Evolutionary conservation across 2,329 filamentous ascomycete species (phyloP).

Genomic region (Fusarium aywerte): DNA sequence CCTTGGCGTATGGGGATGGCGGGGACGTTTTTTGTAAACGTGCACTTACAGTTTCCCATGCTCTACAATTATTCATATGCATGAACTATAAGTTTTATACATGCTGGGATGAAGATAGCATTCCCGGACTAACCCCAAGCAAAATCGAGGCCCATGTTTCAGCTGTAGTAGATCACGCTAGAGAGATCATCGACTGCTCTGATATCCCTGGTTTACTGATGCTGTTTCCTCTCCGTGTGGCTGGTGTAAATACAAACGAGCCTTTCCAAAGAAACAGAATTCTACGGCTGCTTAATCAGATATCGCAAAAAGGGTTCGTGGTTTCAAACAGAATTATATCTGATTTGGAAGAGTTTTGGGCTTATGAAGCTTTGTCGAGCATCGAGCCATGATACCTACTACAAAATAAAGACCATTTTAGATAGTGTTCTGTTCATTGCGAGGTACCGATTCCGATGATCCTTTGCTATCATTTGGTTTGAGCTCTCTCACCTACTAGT

Average conservation of each 20-base stretch:
- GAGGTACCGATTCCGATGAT: too few relatives aligned
- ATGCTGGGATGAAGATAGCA: constrained; percentile 21
- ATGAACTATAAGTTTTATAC: constrained; percentile 42
- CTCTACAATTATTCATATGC: constrained; percentile 37
- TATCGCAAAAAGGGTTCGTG: constrained; percentile 40
- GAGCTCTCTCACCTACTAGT: too few relatives aligned
- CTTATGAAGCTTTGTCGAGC: background rate
- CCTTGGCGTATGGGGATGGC: rapidly evolving
- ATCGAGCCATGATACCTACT: background rate
- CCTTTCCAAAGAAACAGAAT: background rate
- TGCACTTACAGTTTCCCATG: constrained; percentile 25
- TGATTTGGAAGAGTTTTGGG: constrained; percentile 42
- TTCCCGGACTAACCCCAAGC: constrained; percentile 9
- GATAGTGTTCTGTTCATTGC: too few relatives aligned
- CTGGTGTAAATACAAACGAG: constrained; percentile 16
- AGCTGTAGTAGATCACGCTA: background rate
- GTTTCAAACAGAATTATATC: constrained; percentile 37
- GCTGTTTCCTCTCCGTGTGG: constrained; percentile 43
- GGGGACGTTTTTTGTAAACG: constrained; percentile 11
- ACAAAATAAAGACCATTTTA: too few relatives aligned
- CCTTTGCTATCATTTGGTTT: too few relatives aligned
- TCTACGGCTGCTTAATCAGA: constrained; percentile 1
- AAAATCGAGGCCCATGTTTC: constrained; percentile 9
- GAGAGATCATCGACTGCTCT: constrained; percentile 8
- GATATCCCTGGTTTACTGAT: constrained; percentile 34